These are phyloP conservation scores for Phlebiopsis flavidoalba DNA, from an alignment of 768 basidiomycete genomes.

Conservation along the genomic window DNA sequence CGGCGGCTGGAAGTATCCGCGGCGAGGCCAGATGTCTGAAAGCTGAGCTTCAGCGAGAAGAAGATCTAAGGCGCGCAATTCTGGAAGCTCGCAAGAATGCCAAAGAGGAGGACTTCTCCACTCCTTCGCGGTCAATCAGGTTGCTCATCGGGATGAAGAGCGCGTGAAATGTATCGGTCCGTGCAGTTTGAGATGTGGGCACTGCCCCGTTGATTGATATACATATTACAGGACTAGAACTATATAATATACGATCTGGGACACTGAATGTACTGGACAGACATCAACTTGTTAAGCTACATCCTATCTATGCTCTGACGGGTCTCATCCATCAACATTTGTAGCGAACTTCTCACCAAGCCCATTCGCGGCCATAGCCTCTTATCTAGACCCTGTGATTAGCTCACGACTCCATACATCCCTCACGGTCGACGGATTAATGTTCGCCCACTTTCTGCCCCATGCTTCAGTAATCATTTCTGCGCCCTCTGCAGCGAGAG, in stretches of 20 bases:
- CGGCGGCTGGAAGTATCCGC: constrained; percentile 12
- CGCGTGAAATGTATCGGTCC: neutral
- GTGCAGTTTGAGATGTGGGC: neutral
- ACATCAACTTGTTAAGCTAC: neutral
- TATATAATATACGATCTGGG: neutral
- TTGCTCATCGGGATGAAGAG: constrained; percentile 11
- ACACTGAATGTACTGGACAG: neutral
- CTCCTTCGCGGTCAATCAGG: constrained; percentile 4
- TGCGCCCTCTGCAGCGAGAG: constrained; percentile 18
- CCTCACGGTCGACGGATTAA: constrained; percentile 23
- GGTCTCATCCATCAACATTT: constrained; percentile 16
- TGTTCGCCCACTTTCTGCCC: constrained; percentile 17
- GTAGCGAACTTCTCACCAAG: constrained; percentile 21
- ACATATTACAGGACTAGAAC: neutral
- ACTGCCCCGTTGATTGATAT: neutral
- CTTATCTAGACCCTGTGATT: constrained; percentile 17
- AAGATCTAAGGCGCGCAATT: constrained; percentile 10
- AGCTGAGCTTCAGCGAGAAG: constrained; percentile 8
- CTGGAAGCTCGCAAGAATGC: constrained; percentile 10
- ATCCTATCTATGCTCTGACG: neutral
- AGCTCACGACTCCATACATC: no score
- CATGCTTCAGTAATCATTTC: constrained; percentile 16
- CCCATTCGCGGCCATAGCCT: constrained; percentile 18
- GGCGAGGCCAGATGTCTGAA: neutral
- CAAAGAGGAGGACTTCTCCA: constrained; percentile 4